These are phyloP conservation scores for Fusarium foetens DNA, from an alignment of 2,329 filamentous ascomycete genomes.

Conservation along the genomic window DNA sequence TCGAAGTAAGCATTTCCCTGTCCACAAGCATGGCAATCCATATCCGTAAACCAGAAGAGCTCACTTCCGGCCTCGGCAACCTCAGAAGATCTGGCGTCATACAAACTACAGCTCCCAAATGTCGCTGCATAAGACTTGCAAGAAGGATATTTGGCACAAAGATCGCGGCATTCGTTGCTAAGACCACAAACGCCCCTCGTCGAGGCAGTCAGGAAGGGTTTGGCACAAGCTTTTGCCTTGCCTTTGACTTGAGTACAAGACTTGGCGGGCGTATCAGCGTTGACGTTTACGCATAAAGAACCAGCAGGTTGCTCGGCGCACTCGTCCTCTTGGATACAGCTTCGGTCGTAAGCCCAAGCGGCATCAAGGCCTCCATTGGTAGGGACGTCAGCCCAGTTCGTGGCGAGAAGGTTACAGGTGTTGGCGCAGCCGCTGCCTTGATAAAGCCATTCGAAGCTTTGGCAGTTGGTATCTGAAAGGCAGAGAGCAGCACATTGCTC, in stretches of 20 bases:
- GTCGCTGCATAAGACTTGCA: slow-evolving; percentile 39
- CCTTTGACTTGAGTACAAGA: slow-evolving; percentile 22
- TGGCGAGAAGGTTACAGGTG: slow-evolving; percentile 25
- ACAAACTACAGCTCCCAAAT: slow-evolving; percentile 28
- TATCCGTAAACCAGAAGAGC: slow-evolving; percentile 25
- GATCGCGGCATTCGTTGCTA: slow-evolving; percentile 32
- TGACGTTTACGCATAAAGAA: slow-evolving; percentile 29
- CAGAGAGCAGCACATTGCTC: slow-evolving; percentile 37
- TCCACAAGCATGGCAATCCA: slow-evolving; percentile 35
- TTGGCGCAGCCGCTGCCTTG: slow-evolving; percentile 25
- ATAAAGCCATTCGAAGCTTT: slow-evolving; percentile 38
- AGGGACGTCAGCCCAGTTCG: background rate
- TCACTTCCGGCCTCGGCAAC: slow-evolving; percentile 13
- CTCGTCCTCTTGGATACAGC: slow-evolving; percentile 21
- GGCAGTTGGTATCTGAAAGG: slow-evolving; percentile 22
- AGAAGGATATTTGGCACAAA: slow-evolving; percentile 34
- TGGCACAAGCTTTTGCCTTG: slow-evolving; percentile 31
- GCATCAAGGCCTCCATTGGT: slow-evolving; percentile 13
- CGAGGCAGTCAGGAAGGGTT: slow-evolving; percentile 26
- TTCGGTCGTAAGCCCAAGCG: slow-evolving; percentile 34
- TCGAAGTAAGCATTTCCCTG: slow-evolving; percentile 31
- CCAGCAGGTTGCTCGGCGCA: slow-evolving; percentile 20
- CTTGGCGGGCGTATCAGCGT: slow-evolving; percentile 30
- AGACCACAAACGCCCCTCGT: slow-evolving; percentile 16
- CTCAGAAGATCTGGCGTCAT: slow-evolving; percentile 24